A percentile compares a stretch with the other conserved stretches of the same genome.
These are phyloP conservation scores for Syzygium aromaticum DNA, from an alignment of 345 rosid genomes.

Conservation along the genomic window DNA sequence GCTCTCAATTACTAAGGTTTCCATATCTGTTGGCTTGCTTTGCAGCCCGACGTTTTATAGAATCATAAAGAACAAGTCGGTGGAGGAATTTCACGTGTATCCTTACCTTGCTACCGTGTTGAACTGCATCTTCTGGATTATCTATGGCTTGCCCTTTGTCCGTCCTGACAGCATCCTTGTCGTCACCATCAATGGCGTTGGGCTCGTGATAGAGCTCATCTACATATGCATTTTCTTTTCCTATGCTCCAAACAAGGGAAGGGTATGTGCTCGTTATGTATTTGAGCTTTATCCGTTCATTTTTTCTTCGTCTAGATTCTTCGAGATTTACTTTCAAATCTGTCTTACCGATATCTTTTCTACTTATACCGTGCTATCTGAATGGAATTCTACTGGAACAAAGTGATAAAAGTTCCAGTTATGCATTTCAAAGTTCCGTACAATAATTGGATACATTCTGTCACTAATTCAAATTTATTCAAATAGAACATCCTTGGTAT, in stretches of 20 bases:
- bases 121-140: constrained; percentile 29
- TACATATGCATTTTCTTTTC: constrained; percentile 20
- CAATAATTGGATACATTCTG: background rate
- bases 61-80: constrained; percentile 27
- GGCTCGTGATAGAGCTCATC: constrained; percentile 18
- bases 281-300: background rate
- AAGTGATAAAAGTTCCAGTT: background rate
- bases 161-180: constrained; percentile 30
- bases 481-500: background rate
- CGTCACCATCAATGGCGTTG: constrained; percentile 27
- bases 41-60: constrained; percentile 32
- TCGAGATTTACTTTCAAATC: background rate
- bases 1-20: background rate
- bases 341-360: background rate
- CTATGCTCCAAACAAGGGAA: constrained; percentile 2
- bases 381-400: background rate
- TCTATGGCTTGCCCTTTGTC: constrained; percentile 38
- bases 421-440: background rate
- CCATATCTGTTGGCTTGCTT: background rate
- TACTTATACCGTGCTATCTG: background rate
- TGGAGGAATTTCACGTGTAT: constrained; percentile 31
- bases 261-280: background rate
- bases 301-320: background rate
- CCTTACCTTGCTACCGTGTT: constrained; percentile 25
- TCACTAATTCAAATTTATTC: background rate